phyloP scores from a whole-genome alignment of 345 rosid species.

The Erysimum cheiranthoides region DNA sequence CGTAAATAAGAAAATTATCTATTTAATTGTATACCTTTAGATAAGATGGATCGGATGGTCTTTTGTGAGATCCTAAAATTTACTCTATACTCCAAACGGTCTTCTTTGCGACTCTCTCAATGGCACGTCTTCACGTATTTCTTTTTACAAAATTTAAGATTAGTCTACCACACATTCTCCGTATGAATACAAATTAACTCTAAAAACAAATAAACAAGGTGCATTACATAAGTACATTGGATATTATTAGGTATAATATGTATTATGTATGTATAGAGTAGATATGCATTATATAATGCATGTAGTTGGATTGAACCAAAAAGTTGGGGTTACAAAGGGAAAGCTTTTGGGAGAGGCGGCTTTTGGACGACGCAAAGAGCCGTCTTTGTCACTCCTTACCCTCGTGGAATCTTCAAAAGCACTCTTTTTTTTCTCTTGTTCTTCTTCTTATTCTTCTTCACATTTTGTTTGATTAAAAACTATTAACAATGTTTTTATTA shows the following conservation, averaged over 20 bases:
- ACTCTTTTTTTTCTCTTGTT: neutral
- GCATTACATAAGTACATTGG: neutral
- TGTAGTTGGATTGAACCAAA: constrained; percentile 36
- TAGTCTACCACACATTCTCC: neutral
- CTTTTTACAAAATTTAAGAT: neutral
- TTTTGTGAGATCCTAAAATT: neutral
- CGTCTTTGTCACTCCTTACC: constrained; percentile 18
- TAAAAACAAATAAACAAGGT: neutral
- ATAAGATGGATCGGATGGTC: no score
- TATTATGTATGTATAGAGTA: constrained; percentile 6
- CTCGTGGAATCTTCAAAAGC: constrained; percentile 43
- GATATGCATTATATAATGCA: constrained; percentile 15
- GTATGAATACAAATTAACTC: neutral
- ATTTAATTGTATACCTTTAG: no score
- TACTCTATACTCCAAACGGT: neutral
- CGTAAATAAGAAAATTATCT: neutral
- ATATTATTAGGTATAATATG: neutral
- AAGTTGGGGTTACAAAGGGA: constrained; percentile 18
- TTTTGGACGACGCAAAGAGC: constrained; percentile 47
- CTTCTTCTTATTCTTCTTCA: constrained; percentile 1
- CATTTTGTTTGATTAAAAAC: neutral
- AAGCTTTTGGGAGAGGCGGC: constrained; percentile 40
- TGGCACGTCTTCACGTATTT: constrained; percentile 4
- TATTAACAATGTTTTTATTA: neutral
- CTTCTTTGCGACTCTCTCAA: neutral